Conservation (phyloP, 2,329 filamentous ascomycete species). For the Escovopsis sp. region DNA sequence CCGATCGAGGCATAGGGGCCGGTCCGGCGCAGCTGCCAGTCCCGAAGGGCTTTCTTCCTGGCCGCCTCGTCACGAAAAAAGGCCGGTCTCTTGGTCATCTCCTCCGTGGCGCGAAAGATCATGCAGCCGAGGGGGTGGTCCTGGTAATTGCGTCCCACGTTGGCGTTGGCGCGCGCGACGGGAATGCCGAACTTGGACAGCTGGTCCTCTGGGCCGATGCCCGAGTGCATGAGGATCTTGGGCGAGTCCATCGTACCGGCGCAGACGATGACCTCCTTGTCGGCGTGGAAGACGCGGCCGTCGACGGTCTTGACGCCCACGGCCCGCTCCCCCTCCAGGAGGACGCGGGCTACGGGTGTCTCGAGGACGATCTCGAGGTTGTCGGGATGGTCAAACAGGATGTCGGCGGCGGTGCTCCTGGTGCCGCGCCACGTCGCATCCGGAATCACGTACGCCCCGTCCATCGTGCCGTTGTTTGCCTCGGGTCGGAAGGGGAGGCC, state of each 20-base stretch:
- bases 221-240: conserved; percentile 29
- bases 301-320: conserved; percentile 93
- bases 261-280: conserved; percentile 28
- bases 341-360: conserved; percentile 30
- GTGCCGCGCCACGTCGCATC: conserved; percentile 33
- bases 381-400: conserved; percentile 26
- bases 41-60: conserved; percentile 25
- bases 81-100: conserved; percentile 25
- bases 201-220: conserved; percentile 22
- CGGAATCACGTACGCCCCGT: conserved; percentile 37
- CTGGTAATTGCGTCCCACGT: conserved; percentile 25
- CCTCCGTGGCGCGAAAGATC: conserved; percentile 24
- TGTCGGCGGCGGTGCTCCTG: conserved; percentile 35
- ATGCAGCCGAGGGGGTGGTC: conserved; percentile 26
- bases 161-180: conserved; percentile 18
- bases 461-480: conserved; percentile 42
- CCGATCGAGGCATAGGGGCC: conserved; percentile 25
- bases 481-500: conserved; percentile 37
- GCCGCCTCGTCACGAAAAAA: conserved; percentile 26
- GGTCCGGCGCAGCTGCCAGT: conserved; percentile 30
- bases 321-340: conserved; percentile 73
- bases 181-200: conserved; percentile 20
- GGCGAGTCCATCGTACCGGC: conserved; percentile 28
- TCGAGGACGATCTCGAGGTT: conserved; percentile 40
- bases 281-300: conserved; percentile 67